These are phyloP conservation scores for Suillus bovinus DNA, from an alignment of 768 basidiomycete genomes.

Conservation along the genomic window DNA sequence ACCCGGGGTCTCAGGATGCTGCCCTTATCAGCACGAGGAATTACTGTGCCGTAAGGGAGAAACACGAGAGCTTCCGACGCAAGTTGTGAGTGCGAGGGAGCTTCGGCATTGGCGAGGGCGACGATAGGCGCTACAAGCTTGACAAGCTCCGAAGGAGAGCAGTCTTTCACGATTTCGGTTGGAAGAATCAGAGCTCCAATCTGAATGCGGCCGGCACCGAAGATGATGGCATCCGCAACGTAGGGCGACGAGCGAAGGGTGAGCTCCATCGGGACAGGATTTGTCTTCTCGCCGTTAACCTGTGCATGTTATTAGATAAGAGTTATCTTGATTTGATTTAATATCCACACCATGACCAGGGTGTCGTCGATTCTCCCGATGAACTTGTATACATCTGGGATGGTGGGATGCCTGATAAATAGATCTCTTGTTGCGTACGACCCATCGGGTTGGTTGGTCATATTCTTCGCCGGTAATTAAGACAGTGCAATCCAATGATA, in stretches of 20 bases:
- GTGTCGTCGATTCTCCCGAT: constrained; percentile 59
- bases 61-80: constrained; percentile 51
- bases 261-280: constrained; percentile 55
- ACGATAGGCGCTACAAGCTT: constrained; percentile 43
- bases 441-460: constrained; percentile 48
- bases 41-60: constrained; percentile 45
- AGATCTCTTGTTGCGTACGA: constrained; percentile 59
- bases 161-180: constrained; percentile 36
- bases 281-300: constrained; percentile 54
- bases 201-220: constrained; percentile 50
- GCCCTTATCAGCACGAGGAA: constrained; percentile 54
- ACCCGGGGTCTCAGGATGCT: constrained; percentile 49
- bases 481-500: constrained; percentile 15
- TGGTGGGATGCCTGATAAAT: constrained; percentile 48
- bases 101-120: constrained; percentile 48
- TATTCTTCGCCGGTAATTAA: constrained; percentile 14
- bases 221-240: constrained; percentile 53
- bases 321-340: not conserved
- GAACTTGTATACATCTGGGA: constrained; percentile 42
- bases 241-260: constrained; percentile 47
- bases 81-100: constrained; percentile 54
- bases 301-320: constrained; percentile 25
- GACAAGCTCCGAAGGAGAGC: constrained; percentile 27
- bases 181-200: constrained; percentile 51
- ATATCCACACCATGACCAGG: constrained; percentile 36